A percentile compares a stretch with the other conserved stretches of the same genome.
phyloP scores from a whole-genome alignment of 805 yeast genomes.

The Candida caryicola region DNA sequence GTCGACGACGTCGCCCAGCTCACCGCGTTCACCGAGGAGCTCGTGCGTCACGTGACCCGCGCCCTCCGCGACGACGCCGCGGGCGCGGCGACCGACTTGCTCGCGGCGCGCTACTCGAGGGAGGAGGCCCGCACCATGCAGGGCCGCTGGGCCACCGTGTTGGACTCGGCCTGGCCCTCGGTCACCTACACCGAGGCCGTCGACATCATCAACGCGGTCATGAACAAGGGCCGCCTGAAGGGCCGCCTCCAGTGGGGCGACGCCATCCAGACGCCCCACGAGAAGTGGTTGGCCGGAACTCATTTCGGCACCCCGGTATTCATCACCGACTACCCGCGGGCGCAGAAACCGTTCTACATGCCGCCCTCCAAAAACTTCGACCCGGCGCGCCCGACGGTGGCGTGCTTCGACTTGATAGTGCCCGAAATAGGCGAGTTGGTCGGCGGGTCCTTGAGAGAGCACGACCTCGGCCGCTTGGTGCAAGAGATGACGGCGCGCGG shows the following conservation, averaged over 20 bases:
- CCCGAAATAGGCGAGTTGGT: constrained; percentile 93
- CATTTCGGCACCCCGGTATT: constrained; percentile 74
- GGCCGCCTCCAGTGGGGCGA: constrained; percentile 59
- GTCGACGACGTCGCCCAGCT: constrained; percentile 55
- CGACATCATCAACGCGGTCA: constrained; percentile 40
- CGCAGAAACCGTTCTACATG: constrained; percentile 91
- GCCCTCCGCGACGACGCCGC: constrained; percentile 17
- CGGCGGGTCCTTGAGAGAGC: constrained; percentile 94
- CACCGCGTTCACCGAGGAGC: constrained; percentile 62
- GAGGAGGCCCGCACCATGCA: constrained; percentile 35
- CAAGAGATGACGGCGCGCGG: constrained; percentile 48
- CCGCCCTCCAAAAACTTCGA: constrained; percentile 42
- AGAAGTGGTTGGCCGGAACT: constrained; percentile 79
- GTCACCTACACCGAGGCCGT: constrained; percentile 79
- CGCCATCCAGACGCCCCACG: constrained; percentile 78
- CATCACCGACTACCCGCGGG: constrained; percentile 81
- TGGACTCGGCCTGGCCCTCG: constrained; percentile 55
- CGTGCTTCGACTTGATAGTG: constrained; percentile 82
- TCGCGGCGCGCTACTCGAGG: constrained; percentile 36
- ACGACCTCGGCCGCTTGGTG: constrained; percentile 46
- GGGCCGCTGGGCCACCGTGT: constrained; percentile 60
- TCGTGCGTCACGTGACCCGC: constrained; percentile 53
- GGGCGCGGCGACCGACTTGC: constrained; percentile 29
- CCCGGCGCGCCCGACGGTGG: constrained; percentile 56
- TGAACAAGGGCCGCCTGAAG: constrained; percentile 38